A percentile compares a stretch with the other conserved stretches of the same genome.
phyloP scores from a whole-genome alignment of 75 land plant genomes.

The Sequoiadendron giganteum region DNA sequence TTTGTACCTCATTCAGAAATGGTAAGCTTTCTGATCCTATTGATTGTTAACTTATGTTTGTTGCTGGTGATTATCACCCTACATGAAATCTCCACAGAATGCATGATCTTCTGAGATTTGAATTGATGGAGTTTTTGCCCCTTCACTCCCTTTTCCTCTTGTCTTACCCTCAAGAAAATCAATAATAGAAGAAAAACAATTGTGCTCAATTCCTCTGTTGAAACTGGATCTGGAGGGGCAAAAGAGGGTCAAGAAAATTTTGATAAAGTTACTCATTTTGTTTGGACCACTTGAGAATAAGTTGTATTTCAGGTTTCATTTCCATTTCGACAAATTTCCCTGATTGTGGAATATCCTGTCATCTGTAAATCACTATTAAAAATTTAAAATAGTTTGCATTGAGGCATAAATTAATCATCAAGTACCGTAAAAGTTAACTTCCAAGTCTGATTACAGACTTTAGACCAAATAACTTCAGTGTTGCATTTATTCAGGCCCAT shows the following conservation, averaged over 20 bases:
- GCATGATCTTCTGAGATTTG: background rate
- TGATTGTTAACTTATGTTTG: background rate
- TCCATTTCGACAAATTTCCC: background rate
- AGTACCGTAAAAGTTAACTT: no score
- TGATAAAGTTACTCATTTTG: background rate
- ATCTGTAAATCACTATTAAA: no score
- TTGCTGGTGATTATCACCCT: background rate
- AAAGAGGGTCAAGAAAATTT: background rate
- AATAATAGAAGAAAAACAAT: background rate
- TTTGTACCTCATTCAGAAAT: constrained; percentile 75
- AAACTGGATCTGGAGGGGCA: background rate
- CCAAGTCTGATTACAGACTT: no score
- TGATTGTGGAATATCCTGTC: no score
- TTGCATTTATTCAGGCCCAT: no score
- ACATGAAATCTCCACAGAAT: background rate
- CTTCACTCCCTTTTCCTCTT: background rate
- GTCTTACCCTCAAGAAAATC: background rate
- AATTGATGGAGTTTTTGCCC: background rate
- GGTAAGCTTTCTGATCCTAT: constrained; percentile 33
- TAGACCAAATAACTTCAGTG: no score
- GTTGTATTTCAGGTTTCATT: background rate
- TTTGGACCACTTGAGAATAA: background rate
- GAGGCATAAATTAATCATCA: no score
- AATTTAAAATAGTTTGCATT: no score
- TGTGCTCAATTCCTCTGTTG: background rate